Evolutionary conservation across 2,329 filamentous ascomycete species (phyloP).

Genomic region (Lanzia echinophila): DNA sequence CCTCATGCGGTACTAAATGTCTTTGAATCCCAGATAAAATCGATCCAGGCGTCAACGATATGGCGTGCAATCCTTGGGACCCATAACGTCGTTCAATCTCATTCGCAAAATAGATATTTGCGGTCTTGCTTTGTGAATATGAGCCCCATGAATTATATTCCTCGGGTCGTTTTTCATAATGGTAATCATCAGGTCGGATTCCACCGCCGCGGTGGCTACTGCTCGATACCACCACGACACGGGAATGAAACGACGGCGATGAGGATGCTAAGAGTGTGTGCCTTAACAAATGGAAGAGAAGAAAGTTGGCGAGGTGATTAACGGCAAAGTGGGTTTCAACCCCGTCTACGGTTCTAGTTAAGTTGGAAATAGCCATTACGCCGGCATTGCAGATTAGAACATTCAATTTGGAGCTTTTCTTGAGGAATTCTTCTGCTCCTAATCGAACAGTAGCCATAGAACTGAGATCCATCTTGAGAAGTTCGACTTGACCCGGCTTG

Average conservation of each 20-base stretch:
- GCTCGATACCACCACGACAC: constrained; percentile 41
- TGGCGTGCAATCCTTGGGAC: constrained; percentile 33
- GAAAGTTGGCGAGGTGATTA: constrained; percentile 48
- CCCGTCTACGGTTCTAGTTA: constrained; percentile 35
- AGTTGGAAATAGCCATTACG: constrained; percentile 15
- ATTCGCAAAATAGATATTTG: constrained; percentile 41
- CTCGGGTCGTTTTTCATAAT: constrained; percentile 16
- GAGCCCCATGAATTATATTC: constrained; percentile 32
- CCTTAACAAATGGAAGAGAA: constrained; percentile 45
- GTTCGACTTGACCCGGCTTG: constrained; percentile 22
- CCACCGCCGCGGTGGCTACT: constrained; percentile 36
- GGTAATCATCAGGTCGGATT: constrained; percentile 29
- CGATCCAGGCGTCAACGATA: constrained; percentile 37
- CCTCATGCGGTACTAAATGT: not conserved
- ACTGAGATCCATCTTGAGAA: constrained; percentile 30
- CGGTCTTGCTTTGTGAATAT: constrained; percentile 40
- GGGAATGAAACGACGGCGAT: constrained; percentile 36
- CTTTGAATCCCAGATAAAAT: constrained; percentile 26
- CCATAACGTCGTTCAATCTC: constrained; percentile 41
- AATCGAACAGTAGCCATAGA: constrained; percentile 28
- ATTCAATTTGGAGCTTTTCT: not conserved
- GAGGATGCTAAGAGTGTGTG: constrained; percentile 34
- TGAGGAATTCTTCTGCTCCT: constrained; percentile 20
- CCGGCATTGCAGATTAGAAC: constrained; percentile 7
- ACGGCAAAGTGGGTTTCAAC: constrained; percentile 45